Conservation (phyloP, 495 filamentous ascomycete genomes). For the Parathielavia appendiculata region DNA sequence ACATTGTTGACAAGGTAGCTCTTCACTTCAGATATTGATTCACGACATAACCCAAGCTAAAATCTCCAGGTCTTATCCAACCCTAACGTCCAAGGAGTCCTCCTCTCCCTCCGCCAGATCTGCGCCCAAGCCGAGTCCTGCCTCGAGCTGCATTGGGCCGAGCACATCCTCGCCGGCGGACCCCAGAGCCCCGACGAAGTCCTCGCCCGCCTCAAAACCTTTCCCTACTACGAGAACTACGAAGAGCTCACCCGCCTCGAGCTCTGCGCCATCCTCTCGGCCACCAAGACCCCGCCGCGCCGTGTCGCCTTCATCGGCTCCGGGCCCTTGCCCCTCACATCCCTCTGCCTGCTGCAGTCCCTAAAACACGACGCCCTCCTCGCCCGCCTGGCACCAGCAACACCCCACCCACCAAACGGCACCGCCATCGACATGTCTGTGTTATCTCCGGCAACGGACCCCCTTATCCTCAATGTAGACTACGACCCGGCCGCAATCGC, state of each 20-base stretch:
- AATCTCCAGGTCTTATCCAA: conserved; percentile 22
- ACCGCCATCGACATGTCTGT: too few species aligned
- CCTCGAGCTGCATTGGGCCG: conserved; percentile 28
- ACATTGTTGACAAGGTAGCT: conserved; percentile 22
- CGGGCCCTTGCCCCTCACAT: conserved; percentile 30
- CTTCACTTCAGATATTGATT: not conserved
- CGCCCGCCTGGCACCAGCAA: not conserved
- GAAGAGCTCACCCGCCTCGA: conserved; percentile 29
- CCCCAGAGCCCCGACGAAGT: conserved; percentile 10
- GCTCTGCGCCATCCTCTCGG: conserved; percentile 27
- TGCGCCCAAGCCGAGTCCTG: conserved; percentile 26
- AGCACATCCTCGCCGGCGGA: conserved; percentile 13
- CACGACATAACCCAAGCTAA: not conserved
- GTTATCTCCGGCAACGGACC: not conserved
- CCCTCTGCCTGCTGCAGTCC: conserved; percentile 24
- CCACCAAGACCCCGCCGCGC: conserved; percentile 13
- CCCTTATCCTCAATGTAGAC: conserved; percentile 27
- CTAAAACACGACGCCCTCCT: conserved; percentile 15
- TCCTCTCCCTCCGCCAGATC: conserved; percentile 26
- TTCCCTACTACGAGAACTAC: conserved; percentile 34
- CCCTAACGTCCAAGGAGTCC: conserved; percentile 14
- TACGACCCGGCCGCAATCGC: conserved; percentile 21
- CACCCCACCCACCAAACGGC: not conserved
- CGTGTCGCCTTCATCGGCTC: conserved; percentile 32
- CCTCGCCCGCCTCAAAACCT: conserved; percentile 18